Evolutionary conservation across 805 yeast genomes (phyloP), one percentile per base, ranked within the genome.

Genomic region (Sporopachydermia quercuum): DNA sequence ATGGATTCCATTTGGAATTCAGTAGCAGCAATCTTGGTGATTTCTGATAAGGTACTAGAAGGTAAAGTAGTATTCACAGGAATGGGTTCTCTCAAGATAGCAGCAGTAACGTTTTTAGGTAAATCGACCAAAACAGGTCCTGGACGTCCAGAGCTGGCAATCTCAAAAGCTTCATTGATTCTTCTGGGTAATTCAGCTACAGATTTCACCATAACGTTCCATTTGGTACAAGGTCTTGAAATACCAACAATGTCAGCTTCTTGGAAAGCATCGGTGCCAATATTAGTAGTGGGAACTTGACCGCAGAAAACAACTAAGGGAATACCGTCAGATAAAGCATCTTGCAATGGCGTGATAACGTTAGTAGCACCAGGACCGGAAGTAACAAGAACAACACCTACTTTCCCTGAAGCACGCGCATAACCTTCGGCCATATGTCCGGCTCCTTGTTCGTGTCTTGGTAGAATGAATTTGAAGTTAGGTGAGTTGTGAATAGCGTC

Each of bases 341-440:
- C 98, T 43, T 94, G 94, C 82, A 91, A 74, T 41, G 98, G 96
- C n/a, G 98, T 91, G 47, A 91, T 78, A 43, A 91, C 96, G 56
- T 91, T 91, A 41, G 98, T 91, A 38, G 97, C 98, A 55, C 97
- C 98, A 19, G 98, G 98, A 39, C 98, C 98, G 1, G 96, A 85
- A n/a, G 98, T 91, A 39, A 91, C 98, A 52, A 91, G 67, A 38
- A 91, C 97, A 47, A 91, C 94, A 65, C 98, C 98, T 11, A 96
- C 93, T 62, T 84, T 91, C 43, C 97, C 98, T 15, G 76, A 63
- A 34, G 94, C 98, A 49, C 94, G 72, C 42, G 98, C 96, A 51
- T 91, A 91, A 44, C 98, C 98, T 65, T 91, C 96, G 42, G 98
- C 98, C 97, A 91, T 91, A 63, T 91, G 98, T 40, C 98, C 98